Evolutionary conservation across 2,329 filamentous ascomycete species (phyloP).

Genomic region (Cordyceps tenuipes): DNA sequence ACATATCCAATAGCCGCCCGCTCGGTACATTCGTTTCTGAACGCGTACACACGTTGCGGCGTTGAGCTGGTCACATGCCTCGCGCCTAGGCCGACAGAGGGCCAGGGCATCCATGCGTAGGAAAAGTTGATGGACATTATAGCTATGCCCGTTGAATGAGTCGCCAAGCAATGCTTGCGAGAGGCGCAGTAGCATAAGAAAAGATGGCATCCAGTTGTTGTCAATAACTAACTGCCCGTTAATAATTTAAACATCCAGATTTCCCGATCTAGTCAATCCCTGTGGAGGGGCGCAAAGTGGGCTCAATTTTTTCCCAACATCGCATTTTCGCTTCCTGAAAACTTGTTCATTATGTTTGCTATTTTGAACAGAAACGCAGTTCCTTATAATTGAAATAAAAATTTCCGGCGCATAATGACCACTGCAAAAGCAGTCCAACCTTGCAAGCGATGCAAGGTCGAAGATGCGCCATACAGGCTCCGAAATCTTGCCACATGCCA

Average conservation of each 20-base stretch:
- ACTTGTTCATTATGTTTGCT: not conserved
- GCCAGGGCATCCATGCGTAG: too few species aligned
- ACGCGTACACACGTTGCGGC: not conserved
- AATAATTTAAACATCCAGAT: not conserved
- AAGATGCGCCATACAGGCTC: slow-evolving; percentile 15
- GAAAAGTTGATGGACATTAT: not conserved
- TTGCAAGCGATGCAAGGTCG: slow-evolving; percentile 18
- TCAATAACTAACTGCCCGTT: not conserved
- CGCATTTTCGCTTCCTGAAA: not conserved
- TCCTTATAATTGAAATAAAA: not conserved
- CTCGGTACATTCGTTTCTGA: not conserved
- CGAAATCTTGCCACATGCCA: slow-evolving; percentile 20
- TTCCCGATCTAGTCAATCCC: slow-evolving; percentile 6
- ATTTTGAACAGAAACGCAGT: not conserved
- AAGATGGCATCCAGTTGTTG: too few species aligned
- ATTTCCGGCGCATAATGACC: not conserved
- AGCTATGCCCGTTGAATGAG: not conserved
- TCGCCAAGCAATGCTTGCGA: not conserved
- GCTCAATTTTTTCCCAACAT: slow-evolving; percentile 1
- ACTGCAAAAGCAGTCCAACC: not conserved
- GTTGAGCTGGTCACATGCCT: not conserved
- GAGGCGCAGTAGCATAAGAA: too few species aligned
- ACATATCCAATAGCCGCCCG: not conserved
- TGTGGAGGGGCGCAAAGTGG: slow-evolving; percentile 9
- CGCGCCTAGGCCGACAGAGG: not conserved